Evolutionary conservation across 352 stramenopile genomes (phyloP).

Genomic region (Pythium dissotocum): DNA sequence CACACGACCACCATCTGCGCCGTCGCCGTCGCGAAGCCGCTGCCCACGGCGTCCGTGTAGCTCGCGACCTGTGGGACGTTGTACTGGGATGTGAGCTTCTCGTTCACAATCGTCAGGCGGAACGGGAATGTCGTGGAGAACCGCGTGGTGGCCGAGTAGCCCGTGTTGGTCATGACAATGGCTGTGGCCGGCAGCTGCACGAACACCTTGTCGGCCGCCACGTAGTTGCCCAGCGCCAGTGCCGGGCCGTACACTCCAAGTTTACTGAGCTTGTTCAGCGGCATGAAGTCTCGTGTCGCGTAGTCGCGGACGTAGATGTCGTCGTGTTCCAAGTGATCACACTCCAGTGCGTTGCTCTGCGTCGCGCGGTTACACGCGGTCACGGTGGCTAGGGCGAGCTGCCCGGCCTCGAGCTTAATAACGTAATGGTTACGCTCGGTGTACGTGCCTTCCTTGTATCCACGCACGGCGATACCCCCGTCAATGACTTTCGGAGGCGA

Average conservation of each 20-base stretch:
- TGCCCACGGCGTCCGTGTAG: conserved; percentile 19
- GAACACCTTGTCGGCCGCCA: conserved; percentile 22
- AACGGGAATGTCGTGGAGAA: conserved; percentile 23
- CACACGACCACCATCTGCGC: conserved; percentile 22
- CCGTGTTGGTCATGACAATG: conserved; percentile 21
- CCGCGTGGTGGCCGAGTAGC: conserved; percentile 21
- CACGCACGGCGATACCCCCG: conserved; percentile 16
- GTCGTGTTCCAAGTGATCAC: conserved; percentile 23
- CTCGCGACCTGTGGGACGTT: conserved; percentile 21
- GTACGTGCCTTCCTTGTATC: conserved; percentile 24
- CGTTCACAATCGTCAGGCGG: conserved; percentile 11
- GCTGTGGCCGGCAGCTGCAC: conserved; percentile 18
- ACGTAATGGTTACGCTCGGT: conserved; percentile 15
- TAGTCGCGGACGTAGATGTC: conserved; percentile 21
- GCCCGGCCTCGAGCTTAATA: conserved; percentile 17
- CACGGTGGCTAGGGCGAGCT: conserved; percentile 18
- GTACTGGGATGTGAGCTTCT: conserved; percentile 16
- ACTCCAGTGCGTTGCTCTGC: conserved; percentile 26
- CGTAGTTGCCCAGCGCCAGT: conserved; percentile 24
- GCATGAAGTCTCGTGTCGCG: conserved; percentile 14
- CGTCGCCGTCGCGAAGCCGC: conserved; percentile 20
- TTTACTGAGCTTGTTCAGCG: conserved; percentile 19
- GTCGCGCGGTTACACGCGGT: conserved; percentile 17
- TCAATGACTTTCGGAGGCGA: background rate
- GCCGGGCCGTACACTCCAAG: conserved; percentile 21